A percentile compares a stretch with the other conserved stretches of the same genome.
Evolutionary conservation across 2,329 filamentous ascomycete genomes (phyloP).

Genomic region (Talaromyces atroroseus): DNA sequence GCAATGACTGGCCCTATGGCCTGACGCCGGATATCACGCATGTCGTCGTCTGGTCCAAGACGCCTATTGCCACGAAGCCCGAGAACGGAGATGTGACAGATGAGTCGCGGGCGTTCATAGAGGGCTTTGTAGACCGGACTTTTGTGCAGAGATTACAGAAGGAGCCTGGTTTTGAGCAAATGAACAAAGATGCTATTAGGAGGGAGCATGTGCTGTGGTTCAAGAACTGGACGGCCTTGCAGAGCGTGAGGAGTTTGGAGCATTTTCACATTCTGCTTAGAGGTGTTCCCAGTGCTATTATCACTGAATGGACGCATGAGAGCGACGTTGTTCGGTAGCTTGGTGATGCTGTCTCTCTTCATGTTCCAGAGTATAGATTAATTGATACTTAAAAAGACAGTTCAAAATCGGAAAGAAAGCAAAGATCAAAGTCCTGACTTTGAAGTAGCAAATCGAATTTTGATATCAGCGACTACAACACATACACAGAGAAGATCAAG

Average conservation of each 20-base stretch:
- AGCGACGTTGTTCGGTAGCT: conserved; percentile 10
- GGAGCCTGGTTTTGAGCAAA: conserved; percentile 27
- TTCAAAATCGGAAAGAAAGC: neutral
- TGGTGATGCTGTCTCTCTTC: neutral
- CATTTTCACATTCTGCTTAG: conserved; percentile 53
- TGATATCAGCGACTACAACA: neutral
- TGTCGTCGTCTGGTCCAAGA: conserved; percentile 54
- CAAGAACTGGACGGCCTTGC: conserved; percentile 58
- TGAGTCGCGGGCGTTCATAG: conserved; percentile 44
- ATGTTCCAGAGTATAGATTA: neutral
- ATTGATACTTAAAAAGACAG: neutral
- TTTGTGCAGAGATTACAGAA: conserved; percentile 43
- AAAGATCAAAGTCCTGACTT: neutral
- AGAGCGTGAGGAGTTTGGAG: conserved; percentile 55
- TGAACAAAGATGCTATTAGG: conserved; percentile 26
- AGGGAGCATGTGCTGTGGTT: conserved; percentile 54
- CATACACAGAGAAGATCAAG: neutral
- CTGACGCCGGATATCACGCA: conserved; percentile 51
- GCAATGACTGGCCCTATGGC: conserved; percentile 62
- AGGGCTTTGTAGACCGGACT: conserved; percentile 44
- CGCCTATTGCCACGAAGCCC: conserved; percentile 43
- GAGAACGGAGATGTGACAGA: conserved; percentile 47
- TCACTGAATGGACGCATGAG: conserved; percentile 43
- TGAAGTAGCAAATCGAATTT: neutral
- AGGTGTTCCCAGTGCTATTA: conserved; percentile 42